Base-by-base conservation (phyloP, 2,329 filamentous ascomycete species). In the Phialemonium atrogriseum region DNA sequence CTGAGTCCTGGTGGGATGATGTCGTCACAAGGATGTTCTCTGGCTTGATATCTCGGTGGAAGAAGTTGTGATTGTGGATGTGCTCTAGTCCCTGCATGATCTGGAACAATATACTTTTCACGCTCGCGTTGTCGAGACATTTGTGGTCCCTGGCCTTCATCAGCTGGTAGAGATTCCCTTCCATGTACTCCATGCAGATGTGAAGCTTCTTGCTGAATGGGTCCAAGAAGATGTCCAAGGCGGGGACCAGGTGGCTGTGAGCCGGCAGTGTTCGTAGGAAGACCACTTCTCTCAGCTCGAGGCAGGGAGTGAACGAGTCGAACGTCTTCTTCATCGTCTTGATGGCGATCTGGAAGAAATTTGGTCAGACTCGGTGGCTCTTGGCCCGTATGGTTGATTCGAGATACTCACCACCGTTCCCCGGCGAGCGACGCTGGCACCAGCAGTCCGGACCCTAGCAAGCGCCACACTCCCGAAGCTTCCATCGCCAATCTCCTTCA, bases 301-400 rank as follows among this genome's bases (percentile, higher is more conserved):
- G 64, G 56, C 91, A 98, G 32, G 87, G 83, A 11, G 75, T 66
- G 52, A 95, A 87, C 2, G 85, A 94, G 48, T 96, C 88, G 49
- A 96, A 98, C 0, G 83, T 88, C 74, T 98, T 98, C 72, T 98
- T 98, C 91, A 98, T 98, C 5, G 91, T 96, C 64, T 98, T 98
- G 64, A 98, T 95, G 25, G 91, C 91, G 49, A 98, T 84, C 91
- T 96, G 45, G 35, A 33, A 35, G 35, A 20, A 17, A 12, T 12
- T 24, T 29, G 11, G 21, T 20, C 28, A 11, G 15, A n/a, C n/a
- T 10, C 28, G 24, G 9, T n/a, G 10, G 17, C 10, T 19, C 17
- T 12, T 14, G 26, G 10, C 15, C 18, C 33, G 28, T 26, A 6
- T 23, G 35, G 45, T 27, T 42, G 41, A 29, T 31, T n/a, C n/a